A percentile compares a stretch with the other conserved stretches of the same genome.
Evolutionary conservation across 2,329 filamentous ascomycete genomes (phyloP).

Genomic region (Phyllosticta citriasiana): DNA sequence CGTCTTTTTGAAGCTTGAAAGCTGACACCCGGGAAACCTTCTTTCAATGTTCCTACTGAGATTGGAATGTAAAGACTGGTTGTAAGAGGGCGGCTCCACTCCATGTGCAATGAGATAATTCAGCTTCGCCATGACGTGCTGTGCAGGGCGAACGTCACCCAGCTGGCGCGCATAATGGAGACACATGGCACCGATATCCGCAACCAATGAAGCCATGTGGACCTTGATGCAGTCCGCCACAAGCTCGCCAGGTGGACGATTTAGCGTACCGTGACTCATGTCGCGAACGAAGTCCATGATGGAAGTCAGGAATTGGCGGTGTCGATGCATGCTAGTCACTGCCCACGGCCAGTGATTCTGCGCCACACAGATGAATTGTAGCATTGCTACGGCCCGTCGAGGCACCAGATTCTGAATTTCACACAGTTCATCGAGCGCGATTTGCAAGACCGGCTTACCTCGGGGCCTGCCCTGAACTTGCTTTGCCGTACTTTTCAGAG

Average conservation of each 20-base stretch:
- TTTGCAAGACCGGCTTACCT: slow-evolving; percentile 59
- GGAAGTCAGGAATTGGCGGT: slow-evolving; percentile 61
- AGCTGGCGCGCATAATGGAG: slow-evolving; percentile 76
- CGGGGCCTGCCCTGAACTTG: slow-evolving; percentile 26
- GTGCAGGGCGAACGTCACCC: slow-evolving; percentile 57
- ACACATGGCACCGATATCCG: slow-evolving; percentile 84
- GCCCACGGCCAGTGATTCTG: slow-evolving; percentile 97
- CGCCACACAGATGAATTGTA: slow-evolving; percentile 78
- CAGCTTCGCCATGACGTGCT: slow-evolving; percentile 62
- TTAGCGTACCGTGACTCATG: neutral
- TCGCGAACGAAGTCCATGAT: slow-evolving; percentile 61
- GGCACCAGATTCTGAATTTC: slow-evolving; percentile 54
- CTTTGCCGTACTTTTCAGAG: slow-evolving; percentile 43
- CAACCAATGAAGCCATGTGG: slow-evolving; percentile 65
- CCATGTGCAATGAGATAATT: slow-evolving; percentile 73
- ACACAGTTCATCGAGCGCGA: slow-evolving; percentile 61
- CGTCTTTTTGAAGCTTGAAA: slow-evolving; percentile 75
- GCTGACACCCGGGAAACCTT: slow-evolving; percentile 61
- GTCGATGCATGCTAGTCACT: slow-evolving; percentile 66
- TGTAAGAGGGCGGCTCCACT: slow-evolving; percentile 72
- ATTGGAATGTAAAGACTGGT: slow-evolving; percentile 75
- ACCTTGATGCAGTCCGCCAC: slow-evolving; percentile 29
- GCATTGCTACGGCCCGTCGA: slow-evolving; percentile 58
- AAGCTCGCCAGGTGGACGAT: slow-evolving; percentile 6
- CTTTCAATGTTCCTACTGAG: slow-evolving; percentile 74